Evolutionary conservation across 441 rosid species (phyloP), one percentile per base, ranked within the genome.

Genomic region (Codiaeum variegatum): DNA sequence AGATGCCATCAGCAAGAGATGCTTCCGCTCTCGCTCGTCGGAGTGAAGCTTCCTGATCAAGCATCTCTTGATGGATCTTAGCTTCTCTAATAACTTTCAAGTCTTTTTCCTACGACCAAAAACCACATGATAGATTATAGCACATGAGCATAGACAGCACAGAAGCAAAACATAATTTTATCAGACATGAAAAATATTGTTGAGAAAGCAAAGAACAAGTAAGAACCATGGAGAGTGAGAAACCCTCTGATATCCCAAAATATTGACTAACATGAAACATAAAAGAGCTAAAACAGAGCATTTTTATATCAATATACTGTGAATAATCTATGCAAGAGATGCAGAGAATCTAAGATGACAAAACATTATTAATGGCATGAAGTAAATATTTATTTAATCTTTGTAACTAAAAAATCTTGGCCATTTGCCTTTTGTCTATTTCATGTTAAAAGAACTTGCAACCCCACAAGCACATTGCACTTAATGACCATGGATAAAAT

Each of bases 1-100:
- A 95, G 83, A 91, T 83, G 81, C 99, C 99, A 81, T 95, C 97
- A 52, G 90, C 91, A 85, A 89, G 88, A 76, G 89, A 82, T 62
- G 94, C 91, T 68, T 89, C 93, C 65, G 78, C 73, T 71, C 86
- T 91, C 69, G 98, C 99, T 76, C 98, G 90, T 67, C 47, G 88
- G 77, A 91, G 91, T 76, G 98, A 95, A 72, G 94, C 90, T 85
- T 91, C 95, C 47, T 81, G 88, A 78, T 91, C 99, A 31, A 82
- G 74, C 83, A 89, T 78, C 68, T 82, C 86, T 71, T 82, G 85
- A 62, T 76, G 85, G 62, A 79, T 36, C 84, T 89, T 93, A 31
- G 85, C 87, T 74, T 89, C 90, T 87, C 84, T 87, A 58, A 83
- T 75, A 56, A 73, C 59, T 78, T 93, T 86, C 75, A 82, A 74